These are phyloP conservation scores for Pseudotulostoma volvatum DNA, from an alignment of 495 filamentous ascomycete genomes.

Conservation along the genomic window DNA sequence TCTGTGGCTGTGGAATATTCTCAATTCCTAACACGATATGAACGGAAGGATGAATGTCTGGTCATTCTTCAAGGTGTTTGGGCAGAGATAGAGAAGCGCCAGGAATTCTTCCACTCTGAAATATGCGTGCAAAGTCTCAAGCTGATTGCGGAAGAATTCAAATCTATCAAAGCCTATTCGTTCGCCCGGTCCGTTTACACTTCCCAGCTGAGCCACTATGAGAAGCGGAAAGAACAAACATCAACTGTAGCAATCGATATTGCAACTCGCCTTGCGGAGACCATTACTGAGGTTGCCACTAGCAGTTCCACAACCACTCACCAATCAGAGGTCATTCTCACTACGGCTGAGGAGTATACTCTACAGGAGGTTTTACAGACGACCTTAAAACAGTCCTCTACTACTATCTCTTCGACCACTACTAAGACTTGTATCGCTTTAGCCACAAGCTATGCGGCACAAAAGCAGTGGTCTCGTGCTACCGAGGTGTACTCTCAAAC, in stretches of 20 bases:
- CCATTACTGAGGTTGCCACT: not conserved
- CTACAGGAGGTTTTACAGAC: not conserved
- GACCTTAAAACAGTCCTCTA: no score
- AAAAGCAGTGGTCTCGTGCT: not conserved
- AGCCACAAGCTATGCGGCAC: not conserved
- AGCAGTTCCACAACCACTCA: not conserved
- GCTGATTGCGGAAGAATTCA: not conserved
- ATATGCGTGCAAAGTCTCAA: not conserved
- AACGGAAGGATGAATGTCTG: conserved; percentile 18
- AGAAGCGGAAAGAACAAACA: not conserved
- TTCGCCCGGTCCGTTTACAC: not conserved
- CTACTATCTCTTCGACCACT: not conserved
- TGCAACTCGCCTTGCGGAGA: not conserved
- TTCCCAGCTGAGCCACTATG: not conserved
- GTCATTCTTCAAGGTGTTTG: conserved; percentile 24
- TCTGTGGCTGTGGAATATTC: conserved; percentile 25
- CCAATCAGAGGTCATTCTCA: not conserved
- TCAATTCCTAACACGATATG: conserved; percentile 23
- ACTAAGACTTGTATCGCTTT: not conserved
- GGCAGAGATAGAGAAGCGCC: conserved; percentile 19
- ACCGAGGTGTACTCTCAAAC: conserved; percentile 3
- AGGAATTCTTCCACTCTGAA: conserved; percentile 10
- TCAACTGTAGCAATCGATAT: not conserved
- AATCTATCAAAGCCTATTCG: not conserved
- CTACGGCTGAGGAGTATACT: not conserved